These are phyloP conservation scores for Scheffersomyces segobiensis DNA, from an alignment of 1,139 yeast genomes.

Conservation along the genomic window DNA sequence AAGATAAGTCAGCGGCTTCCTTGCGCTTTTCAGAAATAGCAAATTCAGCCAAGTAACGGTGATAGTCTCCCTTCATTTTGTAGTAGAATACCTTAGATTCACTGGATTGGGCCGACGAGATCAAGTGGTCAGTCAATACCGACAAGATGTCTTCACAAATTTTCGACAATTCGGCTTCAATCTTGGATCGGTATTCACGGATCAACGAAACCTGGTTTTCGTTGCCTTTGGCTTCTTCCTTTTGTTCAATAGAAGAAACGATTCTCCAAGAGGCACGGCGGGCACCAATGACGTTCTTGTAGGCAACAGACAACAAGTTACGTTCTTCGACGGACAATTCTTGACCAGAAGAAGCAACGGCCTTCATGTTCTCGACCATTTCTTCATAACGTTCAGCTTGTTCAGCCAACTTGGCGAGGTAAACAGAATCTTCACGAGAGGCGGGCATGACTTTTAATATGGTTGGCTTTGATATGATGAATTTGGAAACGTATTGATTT, in stretches of 20 bases:
- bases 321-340: constrained; percentile 97
- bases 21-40: constrained; percentile 89
- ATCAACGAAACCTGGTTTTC: constrained; percentile 85
- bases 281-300: constrained; percentile 98
- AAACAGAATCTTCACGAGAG: constrained; percentile 97
- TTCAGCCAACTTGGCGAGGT: constrained; percentile 98
- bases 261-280: constrained; percentile 99
- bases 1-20: constrained; percentile 87
- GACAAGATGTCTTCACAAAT: constrained; percentile 92
- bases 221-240: constrained; percentile 95
- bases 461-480: neutral
- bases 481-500: neutral
- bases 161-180: constrained; percentile 88
- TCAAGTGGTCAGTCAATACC: constrained; percentile 85
- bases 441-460: constrained; percentile 54
- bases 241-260: constrained; percentile 95
- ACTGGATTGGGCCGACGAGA: constrained; percentile 93
- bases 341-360: constrained; percentile 94
- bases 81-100: constrained; percentile 97
- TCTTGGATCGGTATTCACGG: constrained; percentile 92
- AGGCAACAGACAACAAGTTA: constrained; percentile 93
- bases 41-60: constrained; percentile 97
- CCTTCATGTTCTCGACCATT: constrained; percentile 98
- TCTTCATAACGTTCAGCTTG: constrained; percentile 99
- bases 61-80: constrained; percentile 99